These are phyloP conservation scores for Tolypocladium album DNA, from an alignment of 2,329 filamentous ascomycete genomes.

Conservation along the genomic window DNA sequence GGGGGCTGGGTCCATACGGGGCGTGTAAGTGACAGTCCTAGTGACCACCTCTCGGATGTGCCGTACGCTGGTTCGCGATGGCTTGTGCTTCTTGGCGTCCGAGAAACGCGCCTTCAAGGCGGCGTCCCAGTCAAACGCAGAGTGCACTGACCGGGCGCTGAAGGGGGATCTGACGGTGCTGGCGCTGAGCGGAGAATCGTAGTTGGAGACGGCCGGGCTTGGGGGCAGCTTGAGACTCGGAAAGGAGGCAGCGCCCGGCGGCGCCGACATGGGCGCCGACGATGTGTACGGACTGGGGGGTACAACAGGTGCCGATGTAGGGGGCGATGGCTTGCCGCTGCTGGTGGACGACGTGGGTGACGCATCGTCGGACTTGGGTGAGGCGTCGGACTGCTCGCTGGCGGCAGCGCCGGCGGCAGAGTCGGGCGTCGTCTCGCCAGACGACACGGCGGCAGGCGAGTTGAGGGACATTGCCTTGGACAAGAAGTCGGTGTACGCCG, in stretches of 20 bases:
- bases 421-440: slow-evolving; percentile 37
- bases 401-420: slow-evolving; percentile 44
- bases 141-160: slow-evolving; percentile 52
- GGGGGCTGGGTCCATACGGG: slow-evolving; percentile 75
- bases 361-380: slow-evolving; percentile 42
- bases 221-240: slow-evolving; percentile 66
- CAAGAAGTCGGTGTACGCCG: slow-evolving; percentile 87
- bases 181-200: slow-evolving; percentile 60
- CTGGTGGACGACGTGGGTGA: slow-evolving; percentile 29
- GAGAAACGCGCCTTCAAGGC: slow-evolving; percentile 57
- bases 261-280: slow-evolving; percentile 45
- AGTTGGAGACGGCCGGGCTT: slow-evolving; percentile 57
- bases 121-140: slow-evolving; percentile 70
- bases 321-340: slow-evolving; percentile 21
- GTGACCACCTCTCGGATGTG: slow-evolving; percentile 85
- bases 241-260: slow-evolving; percentile 49
- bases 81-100: slow-evolving; percentile 45
- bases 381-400: slow-evolving; percentile 43
- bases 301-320: slow-evolving; percentile 25
- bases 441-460: slow-evolving; percentile 51
- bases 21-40: slow-evolving; percentile 87
- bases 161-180: slow-evolving; percentile 59
- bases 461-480: slow-evolving; percentile 64
- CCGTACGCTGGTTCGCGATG: slow-evolving; percentile 50
- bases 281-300: slow-evolving; percentile 42